phyloP scores from a whole-genome alignment of 2,329 filamentous ascomycete species.

The Alternaria postmessia region DNA sequence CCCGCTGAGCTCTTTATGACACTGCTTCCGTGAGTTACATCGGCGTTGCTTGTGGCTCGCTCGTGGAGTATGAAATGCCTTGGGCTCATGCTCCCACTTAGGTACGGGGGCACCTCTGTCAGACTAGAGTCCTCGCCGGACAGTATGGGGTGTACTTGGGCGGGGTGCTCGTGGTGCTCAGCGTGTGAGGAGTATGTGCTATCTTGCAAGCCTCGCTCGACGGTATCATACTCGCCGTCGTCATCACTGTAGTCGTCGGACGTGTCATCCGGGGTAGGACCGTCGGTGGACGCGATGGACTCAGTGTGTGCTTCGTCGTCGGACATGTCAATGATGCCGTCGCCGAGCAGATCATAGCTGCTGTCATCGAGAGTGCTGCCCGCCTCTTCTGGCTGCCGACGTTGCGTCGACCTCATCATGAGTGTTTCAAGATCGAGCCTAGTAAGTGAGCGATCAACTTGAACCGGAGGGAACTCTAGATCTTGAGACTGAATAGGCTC shows the following conservation, averaged over 20 bases:
- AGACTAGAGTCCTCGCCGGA: conserved; percentile 40
- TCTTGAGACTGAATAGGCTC: conserved; percentile 37
- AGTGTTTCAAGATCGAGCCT: conserved; percentile 44
- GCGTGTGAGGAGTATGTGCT: conserved; percentile 32
- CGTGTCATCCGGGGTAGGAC: conserved; percentile 44
- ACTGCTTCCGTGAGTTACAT: conserved; percentile 27
- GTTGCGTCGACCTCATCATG: conserved; percentile 46
- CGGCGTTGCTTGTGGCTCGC: conserved; percentile 17
- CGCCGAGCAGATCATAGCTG: conserved; percentile 46
- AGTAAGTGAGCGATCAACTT: conserved; percentile 41
- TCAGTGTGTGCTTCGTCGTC: conserved; percentile 51
- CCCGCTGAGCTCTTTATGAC: conserved; percentile 37
- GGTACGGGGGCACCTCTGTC: conserved; percentile 38
- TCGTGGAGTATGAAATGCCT: conserved; percentile 39
- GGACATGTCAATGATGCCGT: conserved; percentile 41
- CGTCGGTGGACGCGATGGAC: conserved; percentile 48
- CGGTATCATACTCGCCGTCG: conserved; percentile 41
- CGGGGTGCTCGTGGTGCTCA: conserved; percentile 22
- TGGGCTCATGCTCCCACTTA: conserved; percentile 30
- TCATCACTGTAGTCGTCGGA: conserved; percentile 42
- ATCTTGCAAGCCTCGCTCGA: conserved; percentile 26
- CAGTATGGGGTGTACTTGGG: conserved; percentile 25
- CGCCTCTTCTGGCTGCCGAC: conserved; percentile 35
- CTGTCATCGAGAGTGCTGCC: conserved; percentile 47
- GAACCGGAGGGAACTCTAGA: conserved; percentile 44